These are phyloP conservation scores for Naegleria gruberi DNA, from an alignment of 208 protist species.

Conservation along the genomic window DNA sequence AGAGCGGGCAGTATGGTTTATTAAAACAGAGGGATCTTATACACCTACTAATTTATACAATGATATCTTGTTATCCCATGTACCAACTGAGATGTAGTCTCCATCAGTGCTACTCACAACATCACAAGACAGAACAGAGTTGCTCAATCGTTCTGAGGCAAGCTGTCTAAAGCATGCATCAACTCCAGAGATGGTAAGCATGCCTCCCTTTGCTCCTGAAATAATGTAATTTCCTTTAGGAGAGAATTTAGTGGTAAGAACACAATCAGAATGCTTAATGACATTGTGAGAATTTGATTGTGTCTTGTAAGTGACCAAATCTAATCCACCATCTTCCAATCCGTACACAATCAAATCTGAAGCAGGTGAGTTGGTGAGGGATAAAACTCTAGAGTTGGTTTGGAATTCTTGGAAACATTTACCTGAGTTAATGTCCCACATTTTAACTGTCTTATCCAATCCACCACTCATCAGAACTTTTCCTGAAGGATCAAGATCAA, in stretches of 20 bases:
- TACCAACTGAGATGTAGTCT: background rate
- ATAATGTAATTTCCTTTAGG: background rate
- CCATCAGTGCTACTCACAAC: background rate
- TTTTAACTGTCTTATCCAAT: background rate
- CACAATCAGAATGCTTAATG: background rate
- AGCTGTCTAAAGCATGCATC: background rate
- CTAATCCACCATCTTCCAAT: background rate
- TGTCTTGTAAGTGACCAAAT: background rate
- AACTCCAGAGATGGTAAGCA: background rate
- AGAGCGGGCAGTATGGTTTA: no score
- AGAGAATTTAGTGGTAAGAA: background rate
- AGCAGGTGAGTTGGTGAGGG: background rate
- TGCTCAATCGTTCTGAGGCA: background rate
- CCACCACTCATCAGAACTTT: background rate
- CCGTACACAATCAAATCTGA: background rate
- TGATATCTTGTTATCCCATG: background rate
- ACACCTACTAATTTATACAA: background rate
- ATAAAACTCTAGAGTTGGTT: background rate
- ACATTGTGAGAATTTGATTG: background rate
- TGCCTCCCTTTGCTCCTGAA: background rate
- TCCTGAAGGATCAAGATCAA: background rate
- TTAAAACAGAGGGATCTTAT: no score
- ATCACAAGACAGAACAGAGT: background rate
- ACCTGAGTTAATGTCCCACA: background rate
- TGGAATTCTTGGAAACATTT: background rate